phyloP scores from a whole-genome alignment of 805 yeast species.

The Starmerella floris region DNA sequence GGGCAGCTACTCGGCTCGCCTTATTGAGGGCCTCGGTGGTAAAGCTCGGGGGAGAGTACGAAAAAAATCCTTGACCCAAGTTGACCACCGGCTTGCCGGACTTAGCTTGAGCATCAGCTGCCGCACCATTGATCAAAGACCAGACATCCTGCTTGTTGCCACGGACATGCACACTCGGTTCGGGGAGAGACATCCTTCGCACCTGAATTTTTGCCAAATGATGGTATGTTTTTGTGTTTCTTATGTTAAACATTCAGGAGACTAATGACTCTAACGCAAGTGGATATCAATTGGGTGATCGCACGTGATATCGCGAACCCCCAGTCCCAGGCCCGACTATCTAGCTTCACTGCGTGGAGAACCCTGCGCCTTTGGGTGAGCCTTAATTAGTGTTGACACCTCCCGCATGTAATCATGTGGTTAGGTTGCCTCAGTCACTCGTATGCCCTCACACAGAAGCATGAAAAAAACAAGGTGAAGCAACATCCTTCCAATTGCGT shows the following conservation, averaged over 20 bases:
- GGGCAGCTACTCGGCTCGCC: constrained; percentile 58
- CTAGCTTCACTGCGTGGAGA: too few species aligned
- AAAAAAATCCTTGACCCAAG: constrained; percentile 94
- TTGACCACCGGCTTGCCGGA: constrained; percentile 70
- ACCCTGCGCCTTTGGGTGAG: too few species aligned
- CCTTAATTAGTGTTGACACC: too few species aligned
- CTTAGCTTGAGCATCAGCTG: constrained; percentile 60
- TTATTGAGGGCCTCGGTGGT: constrained; percentile 69
- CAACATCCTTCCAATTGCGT: too few species aligned
- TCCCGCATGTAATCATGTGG: too few species aligned
- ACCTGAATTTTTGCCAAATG: too few species aligned
- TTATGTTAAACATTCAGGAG: background rate
- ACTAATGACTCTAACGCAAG: background rate
- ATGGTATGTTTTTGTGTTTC: background rate
- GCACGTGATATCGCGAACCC: background rate
- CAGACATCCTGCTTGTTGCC: constrained; percentile 56
- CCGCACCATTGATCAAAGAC: constrained; percentile 90
- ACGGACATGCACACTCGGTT: constrained; percentile 16
- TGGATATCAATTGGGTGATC: background rate
- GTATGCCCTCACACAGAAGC: too few species aligned
- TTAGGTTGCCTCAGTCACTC: too few species aligned
- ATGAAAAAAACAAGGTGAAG: too few species aligned
- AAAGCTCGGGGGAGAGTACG: constrained; percentile 91
- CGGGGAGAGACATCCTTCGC: constrained; percentile 11
- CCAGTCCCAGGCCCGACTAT: too few species aligned